A percentile compares a stretch with the other conserved stretches of the same genome.
These are phyloP conservation scores for Gossypium davidsonii DNA, from an alignment of 441 rosid genomes.

Conservation along the genomic window DNA sequence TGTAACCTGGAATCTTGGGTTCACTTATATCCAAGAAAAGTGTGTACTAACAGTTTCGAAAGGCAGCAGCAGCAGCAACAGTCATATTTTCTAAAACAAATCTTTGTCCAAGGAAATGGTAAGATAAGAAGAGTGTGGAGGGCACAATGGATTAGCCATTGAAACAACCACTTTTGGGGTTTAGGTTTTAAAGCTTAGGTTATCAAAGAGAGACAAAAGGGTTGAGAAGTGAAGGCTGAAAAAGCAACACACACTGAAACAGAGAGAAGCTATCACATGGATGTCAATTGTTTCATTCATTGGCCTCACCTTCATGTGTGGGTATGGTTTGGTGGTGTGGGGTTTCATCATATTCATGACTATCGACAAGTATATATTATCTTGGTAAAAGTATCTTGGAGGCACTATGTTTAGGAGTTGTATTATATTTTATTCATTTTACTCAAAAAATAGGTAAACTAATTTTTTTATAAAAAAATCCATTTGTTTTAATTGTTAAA, in stretches of 20 bases:
- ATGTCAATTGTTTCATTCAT: background rate
- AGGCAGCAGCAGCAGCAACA: background rate
- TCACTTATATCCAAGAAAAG: background rate
- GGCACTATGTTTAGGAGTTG: too few species aligned
- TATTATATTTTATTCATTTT: accelerated
- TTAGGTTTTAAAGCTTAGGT: background rate
- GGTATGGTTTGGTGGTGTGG: background rate
- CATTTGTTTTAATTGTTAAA: too few species aligned
- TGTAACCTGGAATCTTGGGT: background rate
- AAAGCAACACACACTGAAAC: background rate
- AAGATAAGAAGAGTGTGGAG: background rate
- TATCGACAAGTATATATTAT: background rate
- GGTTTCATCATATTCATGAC: background rate
- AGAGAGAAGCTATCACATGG: background rate
- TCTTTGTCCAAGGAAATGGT: background rate
- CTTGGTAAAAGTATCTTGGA: too few species aligned
- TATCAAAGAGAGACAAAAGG: background rate
- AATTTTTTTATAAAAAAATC: too few species aligned
- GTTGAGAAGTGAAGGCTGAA: background rate
- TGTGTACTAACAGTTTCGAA: background rate
- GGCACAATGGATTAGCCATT: background rate
- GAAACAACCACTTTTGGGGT: background rate
- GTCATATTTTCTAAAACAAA: background rate
- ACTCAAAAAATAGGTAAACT: accelerated
- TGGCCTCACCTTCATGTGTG: background rate